Evolutionary conservation across 139 green algal species (phyloP).

Genomic region (Coccomyxa sp.): DNA sequence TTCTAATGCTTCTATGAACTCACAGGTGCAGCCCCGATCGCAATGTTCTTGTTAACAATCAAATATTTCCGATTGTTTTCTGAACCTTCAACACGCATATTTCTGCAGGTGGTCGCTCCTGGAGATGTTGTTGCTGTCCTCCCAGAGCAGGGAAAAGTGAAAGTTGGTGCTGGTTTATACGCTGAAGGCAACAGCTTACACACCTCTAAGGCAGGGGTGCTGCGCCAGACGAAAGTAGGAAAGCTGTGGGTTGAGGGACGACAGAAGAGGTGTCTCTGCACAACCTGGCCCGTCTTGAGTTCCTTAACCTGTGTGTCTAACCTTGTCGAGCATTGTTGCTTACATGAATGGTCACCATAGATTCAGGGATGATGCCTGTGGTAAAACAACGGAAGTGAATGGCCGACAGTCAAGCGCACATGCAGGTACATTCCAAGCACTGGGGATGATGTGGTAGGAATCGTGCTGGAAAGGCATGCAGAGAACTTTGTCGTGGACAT

Average conservation of each 20-base stretch:
- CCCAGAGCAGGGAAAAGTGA: slow-evolving; percentile 45
- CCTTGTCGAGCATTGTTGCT: no score
- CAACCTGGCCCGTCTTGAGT: not conserved
- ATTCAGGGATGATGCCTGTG: not conserved
- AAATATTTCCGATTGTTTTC: no score
- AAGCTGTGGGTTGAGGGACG: slow-evolving; percentile 70
- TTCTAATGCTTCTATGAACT: no score
- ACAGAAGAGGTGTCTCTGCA: slow-evolving; percentile 55
- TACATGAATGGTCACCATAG: not conserved
- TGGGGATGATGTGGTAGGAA: slow-evolving; percentile 70
- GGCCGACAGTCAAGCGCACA: not conserved
- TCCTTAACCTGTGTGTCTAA: no score
- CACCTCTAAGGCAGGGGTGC: slow-evolving; percentile 50
- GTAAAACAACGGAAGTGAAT: not conserved
- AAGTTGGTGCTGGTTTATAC: slow-evolving; percentile 49
- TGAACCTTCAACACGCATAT: no score
- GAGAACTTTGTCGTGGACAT: slow-evolving; percentile 84
- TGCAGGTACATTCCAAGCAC: slow-evolving; percentile 73
- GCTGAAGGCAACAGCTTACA: slow-evolving; percentile 39
- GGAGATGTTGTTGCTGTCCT: slow-evolving; percentile 63
- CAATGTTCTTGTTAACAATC: no score
- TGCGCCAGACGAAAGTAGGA: slow-evolving; percentile 47
- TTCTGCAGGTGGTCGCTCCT: slow-evolving; percentile 55
- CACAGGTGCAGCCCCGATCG: no score
- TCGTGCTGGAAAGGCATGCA: slow-evolving; percentile 53